Conservation (phyloP, 257 asterid species). For the Craterostigma plantagineum region DNA sequence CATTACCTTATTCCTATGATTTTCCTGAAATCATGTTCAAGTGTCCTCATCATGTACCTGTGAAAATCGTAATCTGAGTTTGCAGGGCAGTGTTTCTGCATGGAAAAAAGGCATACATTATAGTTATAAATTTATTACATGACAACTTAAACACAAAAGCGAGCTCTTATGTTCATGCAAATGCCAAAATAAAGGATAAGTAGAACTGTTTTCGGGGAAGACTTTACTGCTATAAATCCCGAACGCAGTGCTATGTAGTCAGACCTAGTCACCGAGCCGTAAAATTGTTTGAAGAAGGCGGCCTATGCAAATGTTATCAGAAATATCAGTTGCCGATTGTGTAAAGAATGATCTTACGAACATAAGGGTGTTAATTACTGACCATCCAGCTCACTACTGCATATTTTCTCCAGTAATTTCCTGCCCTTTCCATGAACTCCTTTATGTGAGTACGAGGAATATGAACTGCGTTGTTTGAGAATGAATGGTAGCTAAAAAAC, state of each 20-base stretch:
- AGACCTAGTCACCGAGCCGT: conserved; percentile 70
- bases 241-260: conserved; percentile 63
- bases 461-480: conserved; percentile 11
- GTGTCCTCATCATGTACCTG: conserved; percentile 55
- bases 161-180: no score
- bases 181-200: no score
- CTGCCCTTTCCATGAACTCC: conserved; percentile 39
- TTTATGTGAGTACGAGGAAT: conserved; percentile 14
- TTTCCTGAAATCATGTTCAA: conserved; percentile 68
- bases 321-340: no score
- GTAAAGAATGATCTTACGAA: no score
- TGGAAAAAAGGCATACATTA: not conserved
- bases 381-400: conserved; percentile 58
- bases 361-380: conserved; percentile 10
- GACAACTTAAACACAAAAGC: no score
- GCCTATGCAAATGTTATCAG: conserved; percentile 18
- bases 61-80: conserved; percentile 44
- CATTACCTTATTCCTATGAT: conserved; percentile 81
- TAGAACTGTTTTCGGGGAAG: not conserved
- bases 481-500: no score
- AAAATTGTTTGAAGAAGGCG: conserved; percentile 73
- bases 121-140: no score
- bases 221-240: conserved; percentile 62
- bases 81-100: conserved; percentile 48
- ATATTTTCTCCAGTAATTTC: conserved; percentile 62